phyloP scores from a whole-genome alignment of 2,329 filamentous ascomycete species.

The Alternaria triticina region DNA sequence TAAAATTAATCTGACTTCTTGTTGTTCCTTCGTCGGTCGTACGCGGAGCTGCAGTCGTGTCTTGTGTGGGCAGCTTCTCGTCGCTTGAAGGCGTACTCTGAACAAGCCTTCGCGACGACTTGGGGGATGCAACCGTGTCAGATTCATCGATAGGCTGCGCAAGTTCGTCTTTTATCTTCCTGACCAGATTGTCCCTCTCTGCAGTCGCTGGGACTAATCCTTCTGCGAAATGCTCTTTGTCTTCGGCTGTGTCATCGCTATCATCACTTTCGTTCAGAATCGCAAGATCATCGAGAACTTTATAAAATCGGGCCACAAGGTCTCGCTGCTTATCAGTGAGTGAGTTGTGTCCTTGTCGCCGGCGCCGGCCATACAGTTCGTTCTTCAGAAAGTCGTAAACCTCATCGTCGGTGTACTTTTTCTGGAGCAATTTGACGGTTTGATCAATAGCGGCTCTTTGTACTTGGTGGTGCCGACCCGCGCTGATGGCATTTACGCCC shows the following conservation, averaged over 20 bases:
- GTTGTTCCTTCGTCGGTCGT: not conserved
- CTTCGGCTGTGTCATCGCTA: not conserved
- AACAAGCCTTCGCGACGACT: not conserved
- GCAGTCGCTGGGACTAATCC: not conserved
- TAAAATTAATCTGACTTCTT: not conserved
- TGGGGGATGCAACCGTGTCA: not conserved
- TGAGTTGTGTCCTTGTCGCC: not conserved
- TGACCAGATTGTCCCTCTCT: not conserved
- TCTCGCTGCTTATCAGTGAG: not conserved
- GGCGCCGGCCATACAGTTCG: not conserved
- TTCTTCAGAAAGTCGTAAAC: not conserved
- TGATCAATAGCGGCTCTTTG: constrained; percentile 2
- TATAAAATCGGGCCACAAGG: not conserved
- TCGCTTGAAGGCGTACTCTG: not conserved
- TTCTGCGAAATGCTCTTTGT: not conserved
- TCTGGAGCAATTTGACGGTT: not conserved
- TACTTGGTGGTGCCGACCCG: not conserved
- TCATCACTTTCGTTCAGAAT: not conserved
- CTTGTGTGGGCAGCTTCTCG: not conserved
- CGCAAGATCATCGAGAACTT: not conserved
- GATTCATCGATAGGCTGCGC: not conserved
- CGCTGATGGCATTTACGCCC: not conserved
- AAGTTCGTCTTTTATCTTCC: constrained; percentile 4
- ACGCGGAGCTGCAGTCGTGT: not conserved
- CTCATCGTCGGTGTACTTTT: not conserved